Conservation (phyloP, 768 basidiomycete genomes). For the Paxillus ammoniavirescens region DNA sequence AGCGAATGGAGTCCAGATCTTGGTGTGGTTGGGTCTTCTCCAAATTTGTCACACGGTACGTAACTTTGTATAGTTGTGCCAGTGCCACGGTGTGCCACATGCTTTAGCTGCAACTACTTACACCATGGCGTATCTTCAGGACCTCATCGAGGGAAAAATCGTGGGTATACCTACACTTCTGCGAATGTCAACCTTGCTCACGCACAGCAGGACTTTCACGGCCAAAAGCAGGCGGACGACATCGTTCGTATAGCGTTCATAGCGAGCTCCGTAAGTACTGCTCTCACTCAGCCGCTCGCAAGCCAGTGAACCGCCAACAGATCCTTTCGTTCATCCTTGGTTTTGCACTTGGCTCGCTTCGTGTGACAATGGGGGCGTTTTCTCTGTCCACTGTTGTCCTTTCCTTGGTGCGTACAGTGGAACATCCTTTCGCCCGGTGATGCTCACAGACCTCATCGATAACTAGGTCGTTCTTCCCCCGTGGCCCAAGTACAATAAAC, state of each 20-base stretch:
- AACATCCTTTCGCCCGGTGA: too few relatives aligned
- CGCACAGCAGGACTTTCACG: conserved; percentile 28
- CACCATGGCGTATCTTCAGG: conserved; percentile 25
- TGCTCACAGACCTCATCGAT: conserved; percentile 1
- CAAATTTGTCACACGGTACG: too few relatives aligned
- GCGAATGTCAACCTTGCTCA: conserved; percentile 1
- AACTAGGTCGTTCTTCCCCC: conserved; percentile 60
- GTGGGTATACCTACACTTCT: conserved; percentile 11
- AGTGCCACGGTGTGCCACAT: neutral
- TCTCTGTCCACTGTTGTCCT: conserved; percentile 16
- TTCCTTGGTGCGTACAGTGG: conserved; percentile 16
- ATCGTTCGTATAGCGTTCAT: conserved; percentile 23
- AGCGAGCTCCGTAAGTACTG: conserved; percentile 20
- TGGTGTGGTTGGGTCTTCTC: too few relatives aligned
- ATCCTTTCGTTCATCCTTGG: conserved; percentile 30
- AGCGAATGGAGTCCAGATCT: too few relatives aligned
- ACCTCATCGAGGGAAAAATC: conserved; percentile 31
- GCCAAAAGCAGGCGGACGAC: conserved; percentile 26
- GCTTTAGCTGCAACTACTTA: neutral
- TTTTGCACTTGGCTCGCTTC: conserved; percentile 27
- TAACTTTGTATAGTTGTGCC: neutral
- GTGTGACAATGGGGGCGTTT: conserved; percentile 24
- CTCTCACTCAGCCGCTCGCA: neutral
- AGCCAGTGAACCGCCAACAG: conserved; percentile 8
- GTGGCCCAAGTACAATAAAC: conserved; percentile 50